phyloP scores from a whole-genome alignment of 345 rosid genomes.

The Sisymbrium irio region DNA sequence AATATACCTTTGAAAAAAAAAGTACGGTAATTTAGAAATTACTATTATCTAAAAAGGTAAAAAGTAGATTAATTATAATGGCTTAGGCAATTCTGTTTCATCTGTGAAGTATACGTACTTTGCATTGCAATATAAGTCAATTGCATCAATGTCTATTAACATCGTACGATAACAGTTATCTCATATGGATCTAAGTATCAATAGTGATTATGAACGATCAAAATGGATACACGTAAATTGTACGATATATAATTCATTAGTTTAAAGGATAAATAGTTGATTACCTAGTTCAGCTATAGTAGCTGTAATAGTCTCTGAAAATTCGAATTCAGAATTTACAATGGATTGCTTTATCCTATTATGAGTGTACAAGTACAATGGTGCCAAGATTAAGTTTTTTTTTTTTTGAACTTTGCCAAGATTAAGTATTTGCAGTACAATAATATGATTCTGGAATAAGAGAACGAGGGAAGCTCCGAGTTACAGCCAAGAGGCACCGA shows the following conservation, averaged over 20 bases:
- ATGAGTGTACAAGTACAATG: background rate
- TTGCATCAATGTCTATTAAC: background rate
- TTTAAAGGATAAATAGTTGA: background rate
- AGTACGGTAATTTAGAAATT: no score
- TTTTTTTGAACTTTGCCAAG: no score
- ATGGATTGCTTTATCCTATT: background rate
- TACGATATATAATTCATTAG: background rate
- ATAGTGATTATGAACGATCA: background rate
- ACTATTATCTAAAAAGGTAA: no score
- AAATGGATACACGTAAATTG: background rate
- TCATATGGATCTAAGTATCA: background rate
- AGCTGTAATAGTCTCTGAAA: background rate
- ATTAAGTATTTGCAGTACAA: background rate
- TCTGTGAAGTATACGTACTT: background rate
- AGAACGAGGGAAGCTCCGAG: constrained; percentile 19
- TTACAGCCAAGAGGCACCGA: constrained; percentile 35
- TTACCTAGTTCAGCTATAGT: background rate
- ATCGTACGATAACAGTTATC: no score
- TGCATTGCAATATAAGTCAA: background rate
- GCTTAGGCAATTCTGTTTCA: no score
- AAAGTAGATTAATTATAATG: no score
- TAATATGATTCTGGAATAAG: constrained; percentile 17
- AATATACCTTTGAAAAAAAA: no score
- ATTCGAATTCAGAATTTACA: background rate
- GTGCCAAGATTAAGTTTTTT: background rate